phyloP scores from a whole-genome alignment of 305 asterid genomes.

The Fraxinus greggii region DNA sequence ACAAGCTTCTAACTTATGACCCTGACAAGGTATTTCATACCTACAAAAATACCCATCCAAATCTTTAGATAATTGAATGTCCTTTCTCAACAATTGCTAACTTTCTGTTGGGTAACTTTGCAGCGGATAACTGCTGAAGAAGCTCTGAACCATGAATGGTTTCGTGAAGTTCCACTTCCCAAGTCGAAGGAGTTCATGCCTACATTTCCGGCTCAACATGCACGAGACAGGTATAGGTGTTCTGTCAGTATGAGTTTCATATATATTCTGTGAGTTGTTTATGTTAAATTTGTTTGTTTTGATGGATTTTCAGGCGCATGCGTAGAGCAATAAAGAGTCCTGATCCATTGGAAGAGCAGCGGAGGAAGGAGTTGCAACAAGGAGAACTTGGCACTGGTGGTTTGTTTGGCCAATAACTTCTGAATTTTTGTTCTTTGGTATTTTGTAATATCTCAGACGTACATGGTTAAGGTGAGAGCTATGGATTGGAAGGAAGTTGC shows the following conservation, averaged over 20 bases:
- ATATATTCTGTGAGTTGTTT: neutral
- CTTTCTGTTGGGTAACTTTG: conserved; percentile 7
- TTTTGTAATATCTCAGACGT: conserved; percentile 25
- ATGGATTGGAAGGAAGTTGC: conserved; percentile 47
- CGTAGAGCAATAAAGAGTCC: conserved; percentile 78
- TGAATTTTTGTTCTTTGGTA: conserved; percentile 22
- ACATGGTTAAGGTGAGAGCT: conserved; percentile 56
- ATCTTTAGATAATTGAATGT: neutral
- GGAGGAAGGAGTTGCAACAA: conserved; percentile 74
- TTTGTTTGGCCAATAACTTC: conserved; percentile 63
- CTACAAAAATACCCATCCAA: neutral
- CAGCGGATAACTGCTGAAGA: conserved; percentile 78
- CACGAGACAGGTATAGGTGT: conserved; percentile 66
- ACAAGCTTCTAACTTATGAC: conserved; percentile 74
- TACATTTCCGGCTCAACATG: conserved; percentile 85
- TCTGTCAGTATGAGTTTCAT: neutral
- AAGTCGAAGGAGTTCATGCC: conserved; percentile 91
- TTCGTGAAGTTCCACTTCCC: conserved; percentile 81
- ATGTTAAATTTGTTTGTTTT: conserved; percentile 1
- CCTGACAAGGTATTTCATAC: conserved; percentile 65
- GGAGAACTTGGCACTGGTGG: conserved; percentile 77
- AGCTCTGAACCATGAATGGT: conserved; percentile 86
- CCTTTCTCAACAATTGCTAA: conserved; percentile 13
- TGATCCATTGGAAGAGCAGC: conserved; percentile 82
- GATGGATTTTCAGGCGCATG: conserved; percentile 45